phyloP scores from a whole-genome alignment of 805 yeast genomes.

The Metschnikowia lunata region DNA sequence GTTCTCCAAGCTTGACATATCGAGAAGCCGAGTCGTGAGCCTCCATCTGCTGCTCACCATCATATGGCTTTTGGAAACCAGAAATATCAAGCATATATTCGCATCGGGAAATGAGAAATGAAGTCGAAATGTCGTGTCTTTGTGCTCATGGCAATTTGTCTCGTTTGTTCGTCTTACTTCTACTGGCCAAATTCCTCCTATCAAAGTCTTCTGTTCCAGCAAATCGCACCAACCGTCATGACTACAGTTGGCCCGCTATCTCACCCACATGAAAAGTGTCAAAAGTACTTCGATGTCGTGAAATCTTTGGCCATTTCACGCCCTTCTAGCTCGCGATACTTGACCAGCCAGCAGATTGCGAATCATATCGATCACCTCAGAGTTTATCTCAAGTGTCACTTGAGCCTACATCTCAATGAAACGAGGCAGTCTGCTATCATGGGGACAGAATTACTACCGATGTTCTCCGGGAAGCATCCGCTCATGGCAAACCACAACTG shows the following conservation, averaged over 20 bases:
- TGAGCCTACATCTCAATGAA: conserved; percentile 7
- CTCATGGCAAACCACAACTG: conserved; percentile 6
- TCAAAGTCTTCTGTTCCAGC: conserved; percentile 12
- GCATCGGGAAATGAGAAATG: conserved; percentile 6
- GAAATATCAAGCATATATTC: too few species aligned
- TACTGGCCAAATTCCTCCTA: conserved; percentile 12
- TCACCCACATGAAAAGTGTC: conserved; percentile 9
- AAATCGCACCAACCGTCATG: conserved; percentile 5
- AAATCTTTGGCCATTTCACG: conserved; percentile 4
- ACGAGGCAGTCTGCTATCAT: conserved; percentile 6
- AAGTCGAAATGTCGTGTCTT: conserved; percentile 11
- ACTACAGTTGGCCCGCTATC: conserved; percentile 2
- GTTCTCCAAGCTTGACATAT: too few species aligned
- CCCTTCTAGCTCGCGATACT: conserved; percentile 12
- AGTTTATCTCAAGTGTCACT: conserved; percentile 10
- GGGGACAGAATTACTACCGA: conserved; percentile 14
- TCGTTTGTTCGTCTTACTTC: conserved; percentile 5
- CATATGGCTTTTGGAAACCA: too few species aligned
- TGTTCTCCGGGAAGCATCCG: conserved; percentile 13
- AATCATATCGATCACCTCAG: conserved; percentile 16
- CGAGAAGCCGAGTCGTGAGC: too few species aligned
- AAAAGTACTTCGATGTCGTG: conserved; percentile 10
- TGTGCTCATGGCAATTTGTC: conserved; percentile 5
- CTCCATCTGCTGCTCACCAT: too few species aligned
- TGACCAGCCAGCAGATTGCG: conserved; percentile 9